phyloP scores from a whole-genome alignment of 2,329 filamentous ascomycete species.

The Pseudocercospora musae region DNA sequence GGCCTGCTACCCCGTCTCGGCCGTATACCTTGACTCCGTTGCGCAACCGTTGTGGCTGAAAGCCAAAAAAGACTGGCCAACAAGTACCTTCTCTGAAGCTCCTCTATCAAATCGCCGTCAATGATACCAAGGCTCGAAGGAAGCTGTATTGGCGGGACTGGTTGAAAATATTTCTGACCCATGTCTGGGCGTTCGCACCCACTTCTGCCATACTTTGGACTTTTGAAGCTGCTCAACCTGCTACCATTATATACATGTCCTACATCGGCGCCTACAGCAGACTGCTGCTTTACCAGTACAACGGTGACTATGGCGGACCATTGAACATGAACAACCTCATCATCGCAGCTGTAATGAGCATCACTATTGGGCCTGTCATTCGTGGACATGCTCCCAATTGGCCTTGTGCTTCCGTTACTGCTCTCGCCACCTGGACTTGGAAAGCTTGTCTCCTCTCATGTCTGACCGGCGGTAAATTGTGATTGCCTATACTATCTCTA shows the following conservation, averaged over 20 bases:
- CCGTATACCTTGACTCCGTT: slow-evolving; percentile 55
- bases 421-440: slow-evolving; percentile 51
- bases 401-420: slow-evolving; percentile 47
- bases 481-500: not conserved
- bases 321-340: slow-evolving; percentile 49
- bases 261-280: slow-evolving; percentile 53
- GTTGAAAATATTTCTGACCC: slow-evolving; percentile 49
- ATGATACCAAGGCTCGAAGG: slow-evolving; percentile 46
- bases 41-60: slow-evolving; percentile 19
- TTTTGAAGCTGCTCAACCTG: slow-evolving; percentile 44
- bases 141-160: slow-evolving; percentile 52
- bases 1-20: slow-evolving; percentile 56
- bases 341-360: slow-evolving; percentile 45
- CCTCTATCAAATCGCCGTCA: slow-evolving; percentile 45
- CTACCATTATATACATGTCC: slow-evolving; percentile 49
- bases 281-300: slow-evolving; percentile 54
- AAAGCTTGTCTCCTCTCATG: slow-evolving; percentile 50
- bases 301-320: slow-evolving; percentile 44
- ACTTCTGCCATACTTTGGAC: slow-evolving; percentile 52
- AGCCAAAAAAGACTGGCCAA: slow-evolving; percentile 22
- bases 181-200: slow-evolving; percentile 53
- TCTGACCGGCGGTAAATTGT: slow-evolving; percentile 33
- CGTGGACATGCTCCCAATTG: slow-evolving; percentile 41
- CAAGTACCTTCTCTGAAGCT: slow-evolving; percentile 20
- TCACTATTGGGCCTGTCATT: slow-evolving; percentile 48